Conservation (phyloP, 192 early-diverging fungal genomes). For the Nowakowskiella sp. region DNA sequence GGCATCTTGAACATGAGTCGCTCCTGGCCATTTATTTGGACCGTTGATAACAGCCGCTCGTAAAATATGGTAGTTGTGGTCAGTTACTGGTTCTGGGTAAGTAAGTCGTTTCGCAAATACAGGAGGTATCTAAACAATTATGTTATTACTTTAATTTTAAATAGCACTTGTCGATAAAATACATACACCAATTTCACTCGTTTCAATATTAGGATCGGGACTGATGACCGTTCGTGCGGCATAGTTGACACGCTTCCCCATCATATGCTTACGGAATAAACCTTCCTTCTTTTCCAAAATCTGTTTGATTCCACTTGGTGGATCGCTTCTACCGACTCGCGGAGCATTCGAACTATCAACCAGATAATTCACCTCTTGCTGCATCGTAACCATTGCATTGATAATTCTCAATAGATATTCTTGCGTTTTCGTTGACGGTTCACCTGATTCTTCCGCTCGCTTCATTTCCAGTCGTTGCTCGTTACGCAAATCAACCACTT, state of each 20-base stretch:
- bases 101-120: slow-evolving; percentile 93
- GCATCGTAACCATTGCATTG: slow-evolving; percentile 69
- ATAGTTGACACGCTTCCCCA: slow-evolving; percentile 99
- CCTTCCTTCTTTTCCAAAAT: slow-evolving; percentile 99
- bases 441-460: not conserved
- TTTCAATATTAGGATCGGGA: slow-evolving; percentile 96
- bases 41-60: slow-evolving; percentile 90
- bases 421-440: slow-evolving; percentile 17
- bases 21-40: slow-evolving; percentile 92
- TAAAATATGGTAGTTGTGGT: slow-evolving; percentile 89
- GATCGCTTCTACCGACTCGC: slow-evolving; percentile 49
- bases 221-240: slow-evolving; percentile 96
- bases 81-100: slow-evolving; percentile 95
- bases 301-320: slow-evolving; percentile 90
- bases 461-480: slow-evolving; percentile 14
- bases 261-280: slow-evolving; percentile 98
- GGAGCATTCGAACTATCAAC: slow-evolving; percentile 91
- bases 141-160: not conserved
- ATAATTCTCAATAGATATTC: slow-evolving; percentile 39
- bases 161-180: too few relatives aligned
- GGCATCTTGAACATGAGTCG: slow-evolving; percentile 88
- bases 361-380: slow-evolving; percentile 83
- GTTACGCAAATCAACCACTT: slow-evolving; percentile 51
- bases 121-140: too few relatives aligned
- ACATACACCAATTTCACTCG: slow-evolving; percentile 77